These are phyloP conservation scores for Breynia disticha DNA, from an alignment of 441 rosid species.

Conservation along the genomic window DNA sequence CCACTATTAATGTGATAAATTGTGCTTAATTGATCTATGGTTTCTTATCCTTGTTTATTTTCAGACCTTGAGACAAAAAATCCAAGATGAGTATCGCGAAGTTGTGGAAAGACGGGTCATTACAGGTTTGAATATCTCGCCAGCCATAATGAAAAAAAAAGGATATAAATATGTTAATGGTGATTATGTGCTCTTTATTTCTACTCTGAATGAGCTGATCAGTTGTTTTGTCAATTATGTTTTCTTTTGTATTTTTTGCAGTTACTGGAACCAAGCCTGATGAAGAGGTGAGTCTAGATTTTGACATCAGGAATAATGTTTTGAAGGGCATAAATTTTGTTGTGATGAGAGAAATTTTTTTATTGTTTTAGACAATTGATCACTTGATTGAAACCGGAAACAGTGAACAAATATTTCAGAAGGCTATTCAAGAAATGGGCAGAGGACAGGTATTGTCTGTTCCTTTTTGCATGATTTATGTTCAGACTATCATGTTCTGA, in stretches of 20 bases:
- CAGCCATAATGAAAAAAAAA: not conserved
- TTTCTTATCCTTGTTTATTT: constrained; percentile 18
- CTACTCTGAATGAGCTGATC: not conserved
- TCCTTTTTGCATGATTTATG: too few relatives aligned
- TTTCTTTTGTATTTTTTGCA: constrained; percentile 22
- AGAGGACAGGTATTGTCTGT: constrained; percentile 61
- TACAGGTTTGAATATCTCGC: constrained; percentile 41
- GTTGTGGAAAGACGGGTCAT: constrained; percentile 82
- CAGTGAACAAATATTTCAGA: constrained; percentile 86
- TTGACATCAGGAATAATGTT: constrained; percentile 6
- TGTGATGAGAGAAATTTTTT: constrained; percentile 15
- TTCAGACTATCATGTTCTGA: too few relatives aligned
- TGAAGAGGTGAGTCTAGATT: constrained; percentile 44
- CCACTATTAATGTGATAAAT: not conserved
- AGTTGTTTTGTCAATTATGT: constrained; percentile 2
- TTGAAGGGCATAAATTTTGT: constrained; percentile 8
- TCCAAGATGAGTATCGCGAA: constrained; percentile 83
- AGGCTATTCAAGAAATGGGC: constrained; percentile 87
- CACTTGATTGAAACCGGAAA: constrained; percentile 84
- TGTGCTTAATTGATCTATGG: not conserved
- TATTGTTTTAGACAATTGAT: constrained; percentile 56
- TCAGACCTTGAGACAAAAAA: constrained; percentile 73
- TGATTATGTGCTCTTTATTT: too few relatives aligned
- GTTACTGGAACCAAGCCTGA: constrained; percentile 65
- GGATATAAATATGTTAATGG: not conserved